A percentile compares a stretch with the other conserved stretches of the same genome.
phyloP scores from a whole-genome alignment of 2,329 filamentous ascomycete species.

The Leptographium galeiforme region DNA sequence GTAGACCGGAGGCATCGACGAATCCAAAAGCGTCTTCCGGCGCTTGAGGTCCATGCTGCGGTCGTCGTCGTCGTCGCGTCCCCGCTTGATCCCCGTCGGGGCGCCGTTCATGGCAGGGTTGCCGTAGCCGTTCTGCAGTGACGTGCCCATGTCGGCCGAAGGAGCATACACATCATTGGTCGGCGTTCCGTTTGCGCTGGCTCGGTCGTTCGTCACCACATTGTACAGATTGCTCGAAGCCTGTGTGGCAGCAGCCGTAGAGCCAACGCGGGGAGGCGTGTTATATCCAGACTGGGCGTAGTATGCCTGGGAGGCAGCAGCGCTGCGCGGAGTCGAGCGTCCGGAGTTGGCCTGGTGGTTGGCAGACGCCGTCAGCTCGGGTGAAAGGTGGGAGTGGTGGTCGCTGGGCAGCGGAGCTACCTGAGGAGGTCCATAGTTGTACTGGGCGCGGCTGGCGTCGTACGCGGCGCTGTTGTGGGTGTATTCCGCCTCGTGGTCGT shows the following conservation, averaged over 20 bases:
- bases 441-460: conserved; percentile 55
- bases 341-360: conserved; percentile 68
- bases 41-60: conserved; percentile 22
- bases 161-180: conserved; percentile 58
- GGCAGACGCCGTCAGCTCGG: conserved; percentile 74
- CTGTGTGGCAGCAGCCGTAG: conserved; percentile 21
- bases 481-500: conserved; percentile 72
- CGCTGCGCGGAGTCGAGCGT: conserved; percentile 72
- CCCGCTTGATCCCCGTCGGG: conserved; percentile 25
- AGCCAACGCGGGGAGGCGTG: conserved; percentile 59
- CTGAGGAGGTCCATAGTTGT: conserved; percentile 55
- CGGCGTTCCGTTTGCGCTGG: conserved; percentile 48
- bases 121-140: conserved; percentile 50
- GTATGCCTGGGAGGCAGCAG: conserved; percentile 56
- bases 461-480: conserved; percentile 71
- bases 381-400: conserved; percentile 62
- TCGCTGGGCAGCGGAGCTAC: conserved; percentile 56
- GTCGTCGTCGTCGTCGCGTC: conserved; percentile 30
- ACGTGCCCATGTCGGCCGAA: conserved; percentile 42
- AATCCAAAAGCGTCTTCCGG: conserved; percentile 20
- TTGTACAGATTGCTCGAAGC: conserved; percentile 76
- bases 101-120: conserved; percentile 53
- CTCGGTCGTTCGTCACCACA: conserved; percentile 72
- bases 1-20: conserved; percentile 19
- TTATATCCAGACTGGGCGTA: conserved; percentile 63